phyloP scores from a whole-genome alignment of 345 rosid species.

The Rhizophora apiculata region DNA sequence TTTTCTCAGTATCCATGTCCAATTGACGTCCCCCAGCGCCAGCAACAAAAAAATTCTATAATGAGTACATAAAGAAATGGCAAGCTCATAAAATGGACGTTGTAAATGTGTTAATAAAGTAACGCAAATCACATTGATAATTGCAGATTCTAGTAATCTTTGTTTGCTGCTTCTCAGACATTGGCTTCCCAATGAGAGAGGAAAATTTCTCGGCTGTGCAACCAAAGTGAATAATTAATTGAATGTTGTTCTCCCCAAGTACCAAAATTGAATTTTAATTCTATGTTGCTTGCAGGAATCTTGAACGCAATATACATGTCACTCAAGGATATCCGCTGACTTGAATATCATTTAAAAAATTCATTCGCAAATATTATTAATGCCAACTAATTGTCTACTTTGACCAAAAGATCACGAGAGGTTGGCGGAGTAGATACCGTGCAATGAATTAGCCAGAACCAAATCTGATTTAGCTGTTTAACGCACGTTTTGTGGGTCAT shows the following conservation, averaged over 20 bases:
- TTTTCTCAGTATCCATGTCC: slow-evolving; percentile 8
- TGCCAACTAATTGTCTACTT: slow-evolving; percentile 1
- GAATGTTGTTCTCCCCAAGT: not conserved
- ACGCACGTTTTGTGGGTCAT: slow-evolving; percentile 58
- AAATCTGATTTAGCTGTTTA: slow-evolving; percentile 56
- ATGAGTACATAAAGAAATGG: not conserved
- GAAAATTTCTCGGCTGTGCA: slow-evolving; percentile 19
- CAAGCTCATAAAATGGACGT: not conserved
- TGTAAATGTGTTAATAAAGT: not conserved
- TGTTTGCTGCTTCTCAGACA: slow-evolving; percentile 29
- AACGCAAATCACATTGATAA: slow-evolving; percentile 23
- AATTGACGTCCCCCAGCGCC: slow-evolving; percentile 15
- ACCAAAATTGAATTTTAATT: not conserved
- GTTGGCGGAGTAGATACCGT: slow-evolving; percentile 20
- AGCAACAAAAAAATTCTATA: slow-evolving; percentile 28
- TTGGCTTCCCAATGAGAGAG: slow-evolving; percentile 10
- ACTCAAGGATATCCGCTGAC: not conserved
- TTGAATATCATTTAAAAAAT: not conserved
- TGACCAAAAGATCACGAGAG: slow-evolving; percentile 20
- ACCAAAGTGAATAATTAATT: not conserved
- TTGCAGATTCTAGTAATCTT: slow-evolving; percentile 43
- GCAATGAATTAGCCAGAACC: slow-evolving; percentile 24
- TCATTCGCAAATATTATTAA: not conserved
- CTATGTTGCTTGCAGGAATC: not conserved
- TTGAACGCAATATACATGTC: slow-evolving; percentile 2